phyloP scores from a whole-genome alignment of 257 asterid genomes.

The Datura wrightii region DNA sequence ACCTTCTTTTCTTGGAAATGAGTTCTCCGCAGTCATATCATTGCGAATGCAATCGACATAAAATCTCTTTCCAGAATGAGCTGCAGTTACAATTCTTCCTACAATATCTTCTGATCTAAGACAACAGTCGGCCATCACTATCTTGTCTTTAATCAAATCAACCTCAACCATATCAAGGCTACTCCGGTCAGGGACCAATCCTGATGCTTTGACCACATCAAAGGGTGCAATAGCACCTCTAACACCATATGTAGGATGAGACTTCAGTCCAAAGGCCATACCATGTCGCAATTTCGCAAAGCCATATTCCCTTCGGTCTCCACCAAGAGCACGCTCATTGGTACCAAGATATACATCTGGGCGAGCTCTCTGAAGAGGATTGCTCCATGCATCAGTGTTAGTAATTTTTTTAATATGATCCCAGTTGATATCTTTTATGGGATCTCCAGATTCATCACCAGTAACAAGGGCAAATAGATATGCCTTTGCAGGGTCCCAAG shows the following conservation, averaged over 20 bases:
- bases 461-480: constrained; percentile 80
- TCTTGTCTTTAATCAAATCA: constrained; percentile 51
- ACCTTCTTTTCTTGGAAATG: constrained; percentile 98
- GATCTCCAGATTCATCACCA: constrained; percentile 52
- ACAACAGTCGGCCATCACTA: constrained; percentile 85
- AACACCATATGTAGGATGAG: constrained; percentile 95
- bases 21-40: constrained; percentile 96
- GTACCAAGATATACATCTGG: constrained; percentile 99
- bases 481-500: constrained; percentile 96
- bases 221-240: constrained; percentile 96
- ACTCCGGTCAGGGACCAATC: constrained; percentile 71
- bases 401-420: constrained; percentile 67
- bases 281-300: constrained; percentile 90
- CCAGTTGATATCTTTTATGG: constrained; percentile 71
- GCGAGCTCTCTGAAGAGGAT: constrained; percentile 97
- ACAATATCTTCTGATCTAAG: constrained; percentile 66
- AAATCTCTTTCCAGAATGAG: constrained; percentile 99
- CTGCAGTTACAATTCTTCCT: constrained; percentile 93
- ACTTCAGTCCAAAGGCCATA: constrained; percentile 77
- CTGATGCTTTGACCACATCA: constrained; percentile 96
- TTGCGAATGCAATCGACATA: constrained; percentile 88
- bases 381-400: constrained; percentile 76
- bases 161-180: constrained; percentile 47
- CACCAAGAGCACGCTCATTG: constrained; percentile 91
- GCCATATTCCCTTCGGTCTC: constrained; percentile 95